Evolutionary conservation across 2,329 filamentous ascomycete species (phyloP), one percentile per base, ranked within the genome.

Genomic region (Venturia nashicola): DNA sequence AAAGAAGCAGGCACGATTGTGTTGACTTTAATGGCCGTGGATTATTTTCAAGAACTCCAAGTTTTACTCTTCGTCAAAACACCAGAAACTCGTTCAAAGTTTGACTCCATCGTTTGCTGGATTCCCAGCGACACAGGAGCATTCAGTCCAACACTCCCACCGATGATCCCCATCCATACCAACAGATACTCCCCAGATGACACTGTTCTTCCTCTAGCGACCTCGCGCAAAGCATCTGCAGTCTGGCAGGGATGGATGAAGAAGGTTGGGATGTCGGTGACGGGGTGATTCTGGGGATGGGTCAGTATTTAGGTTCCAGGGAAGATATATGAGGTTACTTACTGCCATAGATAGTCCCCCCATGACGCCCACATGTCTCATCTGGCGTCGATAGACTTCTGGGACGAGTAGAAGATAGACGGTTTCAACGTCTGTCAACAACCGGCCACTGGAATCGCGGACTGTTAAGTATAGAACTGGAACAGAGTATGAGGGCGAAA

Each of bases 291-390:
- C 63, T 65, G 36, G 14, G 20, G 12, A 9, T 9, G 36, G 3
- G 5, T 62, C 27, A 51, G 34, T 23, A 54, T 27, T n/a, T 48
- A 3, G 12, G 12, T 16, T 2, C 3, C 18, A 16, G 20, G 39
- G n/a, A 60, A 3, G 23, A 60, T 16, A 12, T 51, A 8, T 18
- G 36, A 27, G 12, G 20, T 16, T 63, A 86, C 88, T 78, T 79
- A 91, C 89, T 71, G 88, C 87, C 72, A 86, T 83, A 69, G 88
- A 91, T 71, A 93, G 87, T 67, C 86, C 88, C 55, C 89, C 88
- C 69, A 90, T 83, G 32, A 84, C 78, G 42, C 87, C 86, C 57
- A 83, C 77, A 61, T 76, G 77, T 68, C 83, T 83, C 67, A 92
- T 80, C 66, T 80, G 76, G 62, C 79, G 76, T 71, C 84, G 87